phyloP scores from a whole-genome alignment of 2,329 filamentous ascomycete genomes.

The Phialophora expanda region DNA sequence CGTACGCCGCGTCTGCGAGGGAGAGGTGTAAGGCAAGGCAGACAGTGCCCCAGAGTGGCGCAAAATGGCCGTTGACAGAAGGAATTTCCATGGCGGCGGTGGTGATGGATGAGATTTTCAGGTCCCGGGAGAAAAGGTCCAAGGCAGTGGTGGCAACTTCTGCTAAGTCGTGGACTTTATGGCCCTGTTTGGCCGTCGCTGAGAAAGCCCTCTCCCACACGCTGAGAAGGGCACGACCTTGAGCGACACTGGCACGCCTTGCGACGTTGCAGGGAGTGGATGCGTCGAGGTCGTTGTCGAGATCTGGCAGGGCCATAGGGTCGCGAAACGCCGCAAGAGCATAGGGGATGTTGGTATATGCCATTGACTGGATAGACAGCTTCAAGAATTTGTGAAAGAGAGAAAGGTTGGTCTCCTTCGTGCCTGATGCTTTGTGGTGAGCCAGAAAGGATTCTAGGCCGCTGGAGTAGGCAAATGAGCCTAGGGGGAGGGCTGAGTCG shows the following conservation, averaged over 20 bases:
- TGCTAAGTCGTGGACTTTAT: slow-evolving; percentile 6
- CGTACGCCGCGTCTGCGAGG: slow-evolving; percentile 60
- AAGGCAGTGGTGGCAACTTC: slow-evolving; percentile 43
- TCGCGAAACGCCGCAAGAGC: slow-evolving; percentile 61
- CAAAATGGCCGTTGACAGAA: slow-evolving; percentile 60
- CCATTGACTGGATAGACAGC: slow-evolving; percentile 62
- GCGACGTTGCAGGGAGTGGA: slow-evolving; percentile 67
- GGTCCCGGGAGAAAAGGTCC: slow-evolving; percentile 46
- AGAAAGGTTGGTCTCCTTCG: slow-evolving; percentile 41
- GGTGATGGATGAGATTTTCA: slow-evolving; percentile 45
- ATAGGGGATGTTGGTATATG: slow-evolving; percentile 65
- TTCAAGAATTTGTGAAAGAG: slow-evolving; percentile 63
- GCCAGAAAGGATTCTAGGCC: slow-evolving; percentile 69
- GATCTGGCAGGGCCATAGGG: slow-evolving; percentile 55
- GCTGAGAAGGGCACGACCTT: slow-evolving; percentile 63
- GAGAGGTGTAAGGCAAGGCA: slow-evolving; percentile 59
- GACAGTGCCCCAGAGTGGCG: slow-evolving; percentile 65
- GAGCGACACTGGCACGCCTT: slow-evolving; percentile 64
- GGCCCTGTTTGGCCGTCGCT: slow-evolving; percentile 24
- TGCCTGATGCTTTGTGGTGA: slow-evolving; percentile 52
- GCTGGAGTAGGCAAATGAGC: slow-evolving; percentile 69
- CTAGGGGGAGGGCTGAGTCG: slow-evolving; percentile 67
- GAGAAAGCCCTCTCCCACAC: slow-evolving; percentile 60
- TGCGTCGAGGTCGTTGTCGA: slow-evolving; percentile 69
- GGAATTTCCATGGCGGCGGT: slow-evolving; percentile 38